Conservation (phyloP, 768 basidiomycete species). For the Suillus sp. region DNA sequence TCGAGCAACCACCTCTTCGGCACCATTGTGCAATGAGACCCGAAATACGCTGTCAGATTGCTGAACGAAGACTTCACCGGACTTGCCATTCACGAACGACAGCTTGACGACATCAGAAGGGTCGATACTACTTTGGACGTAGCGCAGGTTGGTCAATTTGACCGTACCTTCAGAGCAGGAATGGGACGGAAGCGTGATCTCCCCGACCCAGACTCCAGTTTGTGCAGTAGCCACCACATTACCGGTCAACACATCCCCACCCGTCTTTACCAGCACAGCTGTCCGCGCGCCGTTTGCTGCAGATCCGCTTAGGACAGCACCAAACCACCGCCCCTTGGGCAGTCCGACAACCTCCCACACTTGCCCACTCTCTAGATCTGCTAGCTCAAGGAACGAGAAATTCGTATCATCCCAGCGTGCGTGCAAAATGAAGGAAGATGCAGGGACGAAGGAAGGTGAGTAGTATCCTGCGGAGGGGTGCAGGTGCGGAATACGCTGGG, state of each 20-base stretch:
- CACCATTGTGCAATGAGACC: constrained; percentile 50
- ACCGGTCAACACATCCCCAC: constrained; percentile 61
- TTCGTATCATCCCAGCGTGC: constrained; percentile 66
- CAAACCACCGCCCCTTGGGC: constrained; percentile 66
- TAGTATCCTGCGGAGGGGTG: constrained; percentile 56
- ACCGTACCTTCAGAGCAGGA: constrained; percentile 32
- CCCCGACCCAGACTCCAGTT: constrained; percentile 65
- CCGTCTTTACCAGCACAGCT: constrained; percentile 66
- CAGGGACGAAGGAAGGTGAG: constrained; percentile 58
- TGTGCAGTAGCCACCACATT: constrained; percentile 64
- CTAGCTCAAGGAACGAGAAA: constrained; percentile 68
- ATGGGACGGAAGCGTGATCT: constrained; percentile 52
- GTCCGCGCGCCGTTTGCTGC: constrained; percentile 42
- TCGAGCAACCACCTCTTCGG: constrained; percentile 49
- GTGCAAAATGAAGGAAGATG: constrained; percentile 54
- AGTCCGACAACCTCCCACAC: constrained; percentile 56
- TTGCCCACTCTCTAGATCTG: constrained; percentile 46
- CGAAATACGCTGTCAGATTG: constrained; percentile 50
- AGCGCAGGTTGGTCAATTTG: constrained; percentile 47
- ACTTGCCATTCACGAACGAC: constrained; percentile 51
- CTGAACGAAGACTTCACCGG: constrained; percentile 60
- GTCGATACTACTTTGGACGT: constrained; percentile 54
- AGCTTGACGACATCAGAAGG: constrained; percentile 46
- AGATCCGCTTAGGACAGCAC: constrained; percentile 54
- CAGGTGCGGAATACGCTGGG: constrained; percentile 49